Conservation (phyloP, 2,329 filamentous ascomycete species). For the Aspergillus latus region DNA sequence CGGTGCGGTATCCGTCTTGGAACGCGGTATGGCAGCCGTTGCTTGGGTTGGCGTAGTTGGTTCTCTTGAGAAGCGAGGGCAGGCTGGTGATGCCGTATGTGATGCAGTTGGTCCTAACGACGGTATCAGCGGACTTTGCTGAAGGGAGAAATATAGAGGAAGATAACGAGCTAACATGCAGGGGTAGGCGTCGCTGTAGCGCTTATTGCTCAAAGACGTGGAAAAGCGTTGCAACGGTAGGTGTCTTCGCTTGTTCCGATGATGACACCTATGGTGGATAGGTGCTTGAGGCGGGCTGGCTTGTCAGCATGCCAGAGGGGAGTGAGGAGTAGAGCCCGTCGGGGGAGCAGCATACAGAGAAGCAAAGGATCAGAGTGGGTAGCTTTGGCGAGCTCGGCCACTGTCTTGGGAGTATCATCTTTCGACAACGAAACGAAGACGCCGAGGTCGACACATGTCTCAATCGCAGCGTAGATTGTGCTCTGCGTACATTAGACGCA, state of each 20-base stretch:
- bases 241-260: conserved; percentile 32
- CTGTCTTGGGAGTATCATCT: conserved; percentile 25
- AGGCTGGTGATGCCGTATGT: conserved; percentile 26
- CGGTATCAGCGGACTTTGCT: conserved; percentile 11
- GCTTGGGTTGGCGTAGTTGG: conserved; percentile 28
- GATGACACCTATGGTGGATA: conserved; percentile 38
- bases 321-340: not conserved
- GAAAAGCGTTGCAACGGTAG: conserved; percentile 36
- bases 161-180: conserved; percentile 24
- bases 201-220: conserved; percentile 25
- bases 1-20: conserved; percentile 29
- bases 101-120: conserved; percentile 27
- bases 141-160: not conserved
- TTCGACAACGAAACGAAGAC: conserved; percentile 24
- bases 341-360: conserved; percentile 17
- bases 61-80: conserved; percentile 28
- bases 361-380: conserved; percentile 21
- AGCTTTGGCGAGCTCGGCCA: conserved; percentile 21
- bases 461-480: conserved; percentile 24
- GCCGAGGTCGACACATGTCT: conserved; percentile 25
- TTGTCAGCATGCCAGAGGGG: not conserved
- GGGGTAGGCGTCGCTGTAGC: conserved; percentile 28
- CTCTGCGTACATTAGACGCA: conserved; percentile 8
- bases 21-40: conserved; percentile 27
- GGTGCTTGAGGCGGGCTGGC: conserved; percentile 35